These are phyloP conservation scores for Clavispora santaluciae DNA, from an alignment of 805 yeast species.

Conservation along the genomic window DNA sequence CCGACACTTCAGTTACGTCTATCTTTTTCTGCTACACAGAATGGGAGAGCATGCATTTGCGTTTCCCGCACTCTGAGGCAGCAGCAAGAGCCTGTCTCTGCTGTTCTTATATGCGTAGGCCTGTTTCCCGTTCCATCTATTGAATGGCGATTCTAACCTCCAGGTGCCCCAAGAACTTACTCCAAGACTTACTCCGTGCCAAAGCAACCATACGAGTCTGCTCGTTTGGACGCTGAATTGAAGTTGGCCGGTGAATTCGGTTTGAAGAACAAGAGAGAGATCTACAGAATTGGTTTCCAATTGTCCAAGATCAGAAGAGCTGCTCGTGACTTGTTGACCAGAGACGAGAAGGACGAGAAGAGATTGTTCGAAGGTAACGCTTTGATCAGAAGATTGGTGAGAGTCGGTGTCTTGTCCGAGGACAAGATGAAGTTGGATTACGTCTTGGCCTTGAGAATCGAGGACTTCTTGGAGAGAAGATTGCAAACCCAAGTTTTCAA, in stretches of 20 bases:
- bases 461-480: conserved; percentile 99
- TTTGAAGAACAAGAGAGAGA: conserved; percentile 99
- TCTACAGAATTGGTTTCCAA: conserved; percentile 99
- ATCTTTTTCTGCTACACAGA: conserved; percentile 2
- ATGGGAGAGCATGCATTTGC: background rate
- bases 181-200: conserved; percentile 99
- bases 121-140: background rate
- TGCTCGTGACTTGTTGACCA: conserved; percentile 99
- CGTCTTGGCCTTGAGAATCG: conserved; percentile 95
- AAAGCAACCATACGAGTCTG: conserved; percentile 98
- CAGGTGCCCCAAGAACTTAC: conserved; percentile 98
- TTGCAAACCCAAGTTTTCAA: conserved; percentile 99
- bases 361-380: conserved; percentile 99
- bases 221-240: conserved; percentile 99
- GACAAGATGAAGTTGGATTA: conserved; percentile 99
- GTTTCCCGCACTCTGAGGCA: background rate
- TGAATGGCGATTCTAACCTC: conserved; percentile 20
- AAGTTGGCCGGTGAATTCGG: conserved; percentile 99
- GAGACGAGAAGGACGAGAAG: conserved; percentile 99
- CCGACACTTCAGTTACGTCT: conserved; percentile 82
- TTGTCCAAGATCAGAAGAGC: conserved; percentile 99
- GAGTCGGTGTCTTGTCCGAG: conserved; percentile 98
- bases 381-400: conserved; percentile 97
- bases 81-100: conserved; percentile 2
- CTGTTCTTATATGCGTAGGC: background rate